Evolutionary conservation across 2,329 filamentous ascomycete species (phyloP).

Genomic region (Aspergillus pseudoviridinutans): DNA sequence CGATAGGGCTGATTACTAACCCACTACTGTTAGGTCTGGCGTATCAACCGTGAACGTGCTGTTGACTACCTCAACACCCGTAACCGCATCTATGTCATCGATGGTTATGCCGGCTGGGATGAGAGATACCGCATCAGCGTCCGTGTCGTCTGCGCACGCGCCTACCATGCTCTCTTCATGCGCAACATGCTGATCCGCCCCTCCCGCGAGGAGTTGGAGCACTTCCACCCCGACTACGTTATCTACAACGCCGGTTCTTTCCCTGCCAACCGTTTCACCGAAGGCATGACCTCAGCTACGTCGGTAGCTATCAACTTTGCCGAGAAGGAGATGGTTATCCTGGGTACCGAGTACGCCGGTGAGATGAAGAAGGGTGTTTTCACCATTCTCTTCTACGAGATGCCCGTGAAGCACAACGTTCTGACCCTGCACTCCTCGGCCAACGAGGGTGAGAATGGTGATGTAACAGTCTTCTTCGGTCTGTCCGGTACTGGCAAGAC

Average conservation of each 20-base stretch:
- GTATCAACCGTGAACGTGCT: conserved; percentile 97
- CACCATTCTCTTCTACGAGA: conserved; percentile 99
- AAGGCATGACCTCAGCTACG: conserved; percentile 97
- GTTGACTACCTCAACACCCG: conserved; percentile 99
- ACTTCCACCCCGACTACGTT: conserved; percentile 98
- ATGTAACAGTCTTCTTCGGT: conserved; percentile 99
- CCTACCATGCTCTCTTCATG: conserved; percentile 99
- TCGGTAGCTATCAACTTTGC: conserved; percentile 98
- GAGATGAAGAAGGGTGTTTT: conserved; percentile 99
- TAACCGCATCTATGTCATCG: conserved; percentile 97
- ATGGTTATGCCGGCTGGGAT: conserved; percentile 97
- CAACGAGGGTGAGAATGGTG: conserved; percentile 90
- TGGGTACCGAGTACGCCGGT: conserved; percentile 96
- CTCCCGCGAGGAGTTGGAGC: conserved; percentile 81
- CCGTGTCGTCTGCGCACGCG: conserved; percentile 95
- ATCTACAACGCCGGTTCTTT: conserved; percentile 99
- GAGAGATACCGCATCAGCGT: conserved; percentile 97
- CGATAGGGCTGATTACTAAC: conserved; percentile 19
- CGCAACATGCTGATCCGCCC: conserved; percentile 99
- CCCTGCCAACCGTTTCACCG: conserved; percentile 96
- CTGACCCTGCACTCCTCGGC: conserved; percentile 97
- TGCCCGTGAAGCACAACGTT: conserved; percentile 99
- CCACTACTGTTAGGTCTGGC: conserved; percentile 71
- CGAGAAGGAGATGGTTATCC: conserved; percentile 99
- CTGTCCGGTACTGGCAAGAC: conserved; percentile 99